Evolutionary conservation across 768 basidiomycete species (phyloP).

Genomic region (Auricularia sp.): DNA sequence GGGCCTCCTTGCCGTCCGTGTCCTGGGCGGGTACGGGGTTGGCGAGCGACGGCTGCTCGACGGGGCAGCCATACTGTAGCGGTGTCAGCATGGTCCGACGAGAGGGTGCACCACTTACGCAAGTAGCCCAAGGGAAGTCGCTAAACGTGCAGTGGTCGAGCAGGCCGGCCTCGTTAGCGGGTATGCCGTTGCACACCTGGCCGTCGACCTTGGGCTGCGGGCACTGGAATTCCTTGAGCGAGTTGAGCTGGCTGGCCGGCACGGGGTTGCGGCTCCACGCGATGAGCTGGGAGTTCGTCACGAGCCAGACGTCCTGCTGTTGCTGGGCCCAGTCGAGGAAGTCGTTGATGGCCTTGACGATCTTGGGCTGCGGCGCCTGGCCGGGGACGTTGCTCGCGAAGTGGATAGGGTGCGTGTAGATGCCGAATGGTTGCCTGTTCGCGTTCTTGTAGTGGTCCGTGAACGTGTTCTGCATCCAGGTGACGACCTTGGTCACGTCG

Average conservation of each 20-base stretch:
- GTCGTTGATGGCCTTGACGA: conserved; percentile 65
- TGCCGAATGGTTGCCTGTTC: conserved; percentile 69
- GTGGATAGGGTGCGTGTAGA: conserved; percentile 78
- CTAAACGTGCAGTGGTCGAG: conserved; percentile 52
- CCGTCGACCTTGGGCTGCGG: conserved; percentile 47
- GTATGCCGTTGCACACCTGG: conserved; percentile 72
- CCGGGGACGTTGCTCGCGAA: conserved; percentile 31
- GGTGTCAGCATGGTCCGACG: not conserved
- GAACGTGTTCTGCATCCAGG: conserved; percentile 68
- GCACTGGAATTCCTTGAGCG: conserved; percentile 50
- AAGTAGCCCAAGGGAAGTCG: conserved; percentile 74
- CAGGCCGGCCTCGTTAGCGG: conserved; percentile 53
- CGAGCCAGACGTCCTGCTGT: conserved; percentile 66
- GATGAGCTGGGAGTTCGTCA: conserved; percentile 60
- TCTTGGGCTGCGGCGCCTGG: conserved; percentile 46
- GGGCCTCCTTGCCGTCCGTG: conserved; percentile 33
- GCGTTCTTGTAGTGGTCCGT: conserved; percentile 50
- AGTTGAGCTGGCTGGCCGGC: conserved; percentile 48
- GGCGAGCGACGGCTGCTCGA: conserved; percentile 37
- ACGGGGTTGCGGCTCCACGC: conserved; percentile 67
- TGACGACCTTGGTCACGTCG: conserved; percentile 55
- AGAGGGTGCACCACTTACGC: conserved; percentile 33
- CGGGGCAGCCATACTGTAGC: conserved; percentile 63
- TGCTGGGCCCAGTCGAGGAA: conserved; percentile 78
- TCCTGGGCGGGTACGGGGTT: conserved; percentile 63